Percentiles rank a stretch among this genome's conserved stretches.
phyloP scores from a whole-genome alignment of 768 basidiomycete genomes.

The Clathrus columnatus region DNA sequence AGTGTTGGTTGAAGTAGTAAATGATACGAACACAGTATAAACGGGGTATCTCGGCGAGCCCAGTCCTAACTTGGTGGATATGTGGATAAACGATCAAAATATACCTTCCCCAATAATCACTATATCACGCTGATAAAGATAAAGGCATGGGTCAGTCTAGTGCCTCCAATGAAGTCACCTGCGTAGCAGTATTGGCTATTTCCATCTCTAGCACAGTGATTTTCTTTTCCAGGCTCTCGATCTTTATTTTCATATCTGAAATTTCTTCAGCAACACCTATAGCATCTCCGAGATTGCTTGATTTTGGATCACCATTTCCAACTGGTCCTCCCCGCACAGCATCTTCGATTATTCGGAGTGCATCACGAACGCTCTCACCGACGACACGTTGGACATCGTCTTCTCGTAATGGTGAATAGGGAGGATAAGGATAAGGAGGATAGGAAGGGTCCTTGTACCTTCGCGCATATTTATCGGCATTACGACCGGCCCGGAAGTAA shows the following conservation, averaged over 20 bases:
- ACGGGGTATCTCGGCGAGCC: too few relatives aligned
- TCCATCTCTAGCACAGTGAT: slow-evolving; percentile 19
- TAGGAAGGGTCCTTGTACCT: slow-evolving; percentile 67
- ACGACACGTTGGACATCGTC: slow-evolving; percentile 22
- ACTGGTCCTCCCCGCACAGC: slow-evolving; percentile 10
- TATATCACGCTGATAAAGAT: neutral
- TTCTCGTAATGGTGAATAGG: slow-evolving; percentile 59
- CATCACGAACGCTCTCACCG: slow-evolving; percentile 16
- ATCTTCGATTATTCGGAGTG: slow-evolving; percentile 15
- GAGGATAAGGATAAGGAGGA: slow-evolving; percentile 58
- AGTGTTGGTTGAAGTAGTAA: too few relatives aligned
- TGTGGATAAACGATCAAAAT: too few relatives aligned
- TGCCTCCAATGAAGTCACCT: neutral
- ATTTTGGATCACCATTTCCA: neutral
- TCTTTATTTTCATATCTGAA: slow-evolving; percentile 34
- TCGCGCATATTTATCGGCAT: slow-evolving; percentile 50
- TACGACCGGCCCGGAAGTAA: slow-evolving; percentile 38
- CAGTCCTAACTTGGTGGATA: too few relatives aligned
- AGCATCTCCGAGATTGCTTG: slow-evolving; percentile 11
- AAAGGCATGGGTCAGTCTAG: neutral
- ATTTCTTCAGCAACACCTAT: slow-evolving; percentile 38
- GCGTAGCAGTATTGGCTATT: neutral
- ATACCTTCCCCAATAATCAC: too few relatives aligned
- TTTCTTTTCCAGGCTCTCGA: slow-evolving; percentile 54
- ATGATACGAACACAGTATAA: too few relatives aligned